A percentile compares a stretch with the other conserved stretches of the same genome.
phyloP scores from a whole-genome alignment of 2,329 filamentous ascomycete species.

The Fusarium napiforme region DNA sequence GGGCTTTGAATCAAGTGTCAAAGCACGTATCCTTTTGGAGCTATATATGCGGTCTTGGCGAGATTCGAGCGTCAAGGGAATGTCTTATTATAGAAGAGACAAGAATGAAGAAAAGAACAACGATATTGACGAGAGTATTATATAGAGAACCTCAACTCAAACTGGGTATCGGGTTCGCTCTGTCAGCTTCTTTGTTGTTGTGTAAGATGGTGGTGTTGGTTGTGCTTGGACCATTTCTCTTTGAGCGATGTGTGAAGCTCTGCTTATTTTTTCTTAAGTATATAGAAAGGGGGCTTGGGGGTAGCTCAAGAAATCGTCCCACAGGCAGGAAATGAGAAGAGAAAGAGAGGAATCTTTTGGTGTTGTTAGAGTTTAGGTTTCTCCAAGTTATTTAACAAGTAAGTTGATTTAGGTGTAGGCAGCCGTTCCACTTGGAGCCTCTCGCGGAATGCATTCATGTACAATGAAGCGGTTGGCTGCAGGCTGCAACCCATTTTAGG shows the following conservation, averaged over 20 bases:
- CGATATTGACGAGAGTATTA: background rate
- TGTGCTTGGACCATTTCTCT: constrained; percentile 31
- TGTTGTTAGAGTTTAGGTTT: constrained; percentile 20
- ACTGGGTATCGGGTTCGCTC: background rate
- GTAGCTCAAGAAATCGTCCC: constrained; percentile 1
- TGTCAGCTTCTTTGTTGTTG: constrained; percentile 15
- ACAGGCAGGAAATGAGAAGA: background rate
- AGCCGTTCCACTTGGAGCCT: constrained; percentile 8
- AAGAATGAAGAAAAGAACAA: background rate
- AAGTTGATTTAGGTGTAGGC: constrained; percentile 26
- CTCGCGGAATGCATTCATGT: constrained; percentile 1
- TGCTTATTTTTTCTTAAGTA: constrained; percentile 1
- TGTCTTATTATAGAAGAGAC: background rate
- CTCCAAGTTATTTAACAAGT: background rate
- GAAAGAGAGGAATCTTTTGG: constrained; percentile 1
- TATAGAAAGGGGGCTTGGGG: background rate
- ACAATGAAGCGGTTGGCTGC: constrained; percentile 26
- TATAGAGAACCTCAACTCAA: background rate
- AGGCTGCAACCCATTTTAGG: constrained; percentile 34
- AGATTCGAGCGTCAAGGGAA: background rate
- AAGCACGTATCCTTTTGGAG: constrained; percentile 2
- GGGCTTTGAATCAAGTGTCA: constrained; percentile 9
- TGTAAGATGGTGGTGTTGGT: constrained; percentile 25
- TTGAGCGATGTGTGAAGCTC: constrained; percentile 22
- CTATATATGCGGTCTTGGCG: background rate